phyloP scores from a whole-genome alignment of 1,284 basidiomycete genomes.

The Trichosporon coremiiforme region DNA sequence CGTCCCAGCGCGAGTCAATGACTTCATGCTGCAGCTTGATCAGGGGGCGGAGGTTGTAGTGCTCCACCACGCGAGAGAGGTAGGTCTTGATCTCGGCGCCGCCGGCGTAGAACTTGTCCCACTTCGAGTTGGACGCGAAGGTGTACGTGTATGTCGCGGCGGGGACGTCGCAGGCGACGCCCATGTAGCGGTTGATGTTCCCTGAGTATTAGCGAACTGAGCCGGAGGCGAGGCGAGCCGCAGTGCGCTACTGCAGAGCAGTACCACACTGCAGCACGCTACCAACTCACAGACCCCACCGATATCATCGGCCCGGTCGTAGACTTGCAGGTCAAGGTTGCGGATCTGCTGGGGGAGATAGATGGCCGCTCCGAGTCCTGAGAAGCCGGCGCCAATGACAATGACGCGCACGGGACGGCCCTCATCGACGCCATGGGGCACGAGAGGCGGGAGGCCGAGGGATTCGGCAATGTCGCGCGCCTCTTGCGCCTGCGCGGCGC shows the following conservation, averaged over 20 bases:
- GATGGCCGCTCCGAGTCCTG: constrained; percentile 24
- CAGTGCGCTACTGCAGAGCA: no score
- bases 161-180: constrained; percentile 43
- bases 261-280: no score
- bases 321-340: constrained; percentile 25
- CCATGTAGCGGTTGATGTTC: constrained; percentile 44
- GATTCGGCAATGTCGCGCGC: constrained; percentile 11
- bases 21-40: constrained; percentile 42
- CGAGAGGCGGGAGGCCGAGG: constrained; percentile 17
- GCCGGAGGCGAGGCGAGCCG: neutral
- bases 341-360: constrained; percentile 24
- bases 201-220: constrained; percentile 18
- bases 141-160: constrained; percentile 39
- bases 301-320: constrained; percentile 28
- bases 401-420: constrained; percentile 26
- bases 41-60: constrained; percentile 35
- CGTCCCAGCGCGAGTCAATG: constrained; percentile 36
- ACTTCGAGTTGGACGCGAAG: constrained; percentile 35
- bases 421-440: constrained; percentile 14
- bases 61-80: constrained; percentile 35
- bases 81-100: constrained; percentile 42
- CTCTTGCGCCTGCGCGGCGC: neutral
- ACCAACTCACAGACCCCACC: constrained; percentile 29
- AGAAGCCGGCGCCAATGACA: constrained; percentile 27
- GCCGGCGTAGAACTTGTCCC: constrained; percentile 39